phyloP scores from a whole-genome alignment of 306 rosid species.

The Ceratonia siliqua region DNA sequence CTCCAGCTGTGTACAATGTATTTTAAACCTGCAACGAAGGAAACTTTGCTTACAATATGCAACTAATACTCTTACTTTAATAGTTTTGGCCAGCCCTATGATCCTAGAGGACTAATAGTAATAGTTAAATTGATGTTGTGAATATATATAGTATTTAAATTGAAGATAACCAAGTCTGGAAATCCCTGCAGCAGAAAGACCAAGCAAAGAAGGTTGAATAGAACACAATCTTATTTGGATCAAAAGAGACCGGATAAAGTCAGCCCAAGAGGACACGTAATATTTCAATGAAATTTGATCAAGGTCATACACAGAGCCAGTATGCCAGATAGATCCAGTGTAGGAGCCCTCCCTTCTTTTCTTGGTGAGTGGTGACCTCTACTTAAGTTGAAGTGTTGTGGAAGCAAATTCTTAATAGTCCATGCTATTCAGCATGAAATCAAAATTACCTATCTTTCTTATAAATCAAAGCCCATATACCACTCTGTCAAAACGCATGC shows the following conservation, averaged over 20 bases:
- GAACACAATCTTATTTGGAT: no score
- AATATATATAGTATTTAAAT: not conserved
- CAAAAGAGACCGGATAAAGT: no score
- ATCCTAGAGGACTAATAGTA: not conserved
- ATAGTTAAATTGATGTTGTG: not conserved
- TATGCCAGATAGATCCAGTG: not conserved
- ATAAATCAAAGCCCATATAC: not conserved
- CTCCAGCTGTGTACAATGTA: not conserved
- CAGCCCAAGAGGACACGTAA: no score
- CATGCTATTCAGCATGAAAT: no score
- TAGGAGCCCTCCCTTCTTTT: no score
- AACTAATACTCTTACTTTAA: not conserved
- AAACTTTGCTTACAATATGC: not conserved
- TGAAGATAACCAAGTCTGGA: not conserved
- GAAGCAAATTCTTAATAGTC: no score
- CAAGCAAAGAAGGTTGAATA: not conserved
- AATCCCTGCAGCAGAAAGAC: not conserved
- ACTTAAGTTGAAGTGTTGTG: no score
- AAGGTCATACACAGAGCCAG: no score
- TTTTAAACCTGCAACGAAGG: not conserved
- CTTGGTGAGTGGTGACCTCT: no score
- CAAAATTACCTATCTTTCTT: not conserved
- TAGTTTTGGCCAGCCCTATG: not conserved
- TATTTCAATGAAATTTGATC: no score
- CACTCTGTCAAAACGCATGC: not conserved